These are phyloP conservation scores for Leishmania amazonensis DNA, from an alignment of 208 protist genomes.

Conservation along the genomic window DNA sequence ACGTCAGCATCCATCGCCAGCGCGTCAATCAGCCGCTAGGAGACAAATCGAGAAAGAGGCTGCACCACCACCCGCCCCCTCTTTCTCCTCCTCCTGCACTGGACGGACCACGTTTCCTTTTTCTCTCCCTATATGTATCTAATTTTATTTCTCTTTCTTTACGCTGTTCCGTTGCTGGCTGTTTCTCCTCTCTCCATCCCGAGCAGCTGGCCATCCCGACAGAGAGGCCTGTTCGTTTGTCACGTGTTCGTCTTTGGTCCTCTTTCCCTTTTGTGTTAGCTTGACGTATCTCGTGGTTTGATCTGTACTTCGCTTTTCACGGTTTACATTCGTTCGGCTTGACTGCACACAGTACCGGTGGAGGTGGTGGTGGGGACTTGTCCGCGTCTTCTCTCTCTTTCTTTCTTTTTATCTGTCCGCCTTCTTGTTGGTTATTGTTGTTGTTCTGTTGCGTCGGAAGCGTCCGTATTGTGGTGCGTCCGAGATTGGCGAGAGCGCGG, in stretches of 20 bases:
- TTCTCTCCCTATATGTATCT: background rate
- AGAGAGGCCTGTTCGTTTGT: background rate
- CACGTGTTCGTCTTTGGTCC: conserved; percentile 4
- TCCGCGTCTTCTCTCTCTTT: background rate
- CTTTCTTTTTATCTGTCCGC: background rate
- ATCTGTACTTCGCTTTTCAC: background rate
- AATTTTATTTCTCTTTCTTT: background rate
- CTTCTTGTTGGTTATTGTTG: background rate
- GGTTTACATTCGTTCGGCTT: background rate
- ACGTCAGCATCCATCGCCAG: background rate
- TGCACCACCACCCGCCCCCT: too few species aligned
- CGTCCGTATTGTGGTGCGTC: background rate
- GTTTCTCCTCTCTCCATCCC: background rate
- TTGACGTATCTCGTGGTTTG: background rate
- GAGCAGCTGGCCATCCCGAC: background rate
- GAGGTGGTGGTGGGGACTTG: background rate
- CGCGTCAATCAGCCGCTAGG: background rate
- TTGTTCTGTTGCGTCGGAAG: background rate
- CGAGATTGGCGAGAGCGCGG: background rate
- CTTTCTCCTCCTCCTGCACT: background rate
- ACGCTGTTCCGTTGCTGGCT: background rate
- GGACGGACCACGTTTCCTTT: background rate
- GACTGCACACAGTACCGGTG: background rate
- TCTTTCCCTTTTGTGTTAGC: conserved; percentile 7
- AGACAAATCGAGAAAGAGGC: background rate